These are phyloP conservation scores for Metschnikowia anglica DNA, from an alignment of 805 yeast genomes.

Conservation along the genomic window DNA sequence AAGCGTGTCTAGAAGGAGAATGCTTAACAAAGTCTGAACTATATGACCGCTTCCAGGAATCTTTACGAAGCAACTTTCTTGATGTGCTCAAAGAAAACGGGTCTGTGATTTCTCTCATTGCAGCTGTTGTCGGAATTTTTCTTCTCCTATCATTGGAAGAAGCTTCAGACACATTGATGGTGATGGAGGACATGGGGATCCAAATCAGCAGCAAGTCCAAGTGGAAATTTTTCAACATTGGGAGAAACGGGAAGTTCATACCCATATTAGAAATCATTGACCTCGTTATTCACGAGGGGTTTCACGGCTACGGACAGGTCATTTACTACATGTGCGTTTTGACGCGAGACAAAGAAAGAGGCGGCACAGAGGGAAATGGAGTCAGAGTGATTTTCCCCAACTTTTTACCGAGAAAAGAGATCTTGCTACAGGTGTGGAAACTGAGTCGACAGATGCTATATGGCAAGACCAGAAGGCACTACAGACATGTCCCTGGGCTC, in stretches of 20 bases:
- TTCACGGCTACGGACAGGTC: slow-evolving; percentile 62
- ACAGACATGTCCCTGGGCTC: slow-evolving; percentile 22
- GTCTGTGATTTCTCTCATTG: not conserved
- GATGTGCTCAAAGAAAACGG: not conserved
- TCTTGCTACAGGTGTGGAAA: slow-evolving; percentile 40
- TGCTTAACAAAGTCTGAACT: not conserved
- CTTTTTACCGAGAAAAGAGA: slow-evolving; percentile 42
- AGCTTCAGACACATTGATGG: slow-evolving; percentile 43
- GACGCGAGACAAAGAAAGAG: slow-evolving; percentile 33
- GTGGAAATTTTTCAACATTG: slow-evolving; percentile 17
- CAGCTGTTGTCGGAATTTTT: slow-evolving; percentile 8
- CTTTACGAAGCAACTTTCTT: not conserved
- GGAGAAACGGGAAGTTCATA: slow-evolving; percentile 43
- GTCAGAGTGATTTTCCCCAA: slow-evolving; percentile 42
- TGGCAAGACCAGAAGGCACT: slow-evolving; percentile 19
- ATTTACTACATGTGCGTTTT: slow-evolving; percentile 62
- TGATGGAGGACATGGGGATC: slow-evolving; percentile 47
- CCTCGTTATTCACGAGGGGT: slow-evolving; percentile 73
- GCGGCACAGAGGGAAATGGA: slow-evolving; percentile 19
- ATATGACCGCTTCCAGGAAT: not conserved
- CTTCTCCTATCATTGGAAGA: slow-evolving; percentile 30
- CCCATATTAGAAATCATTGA: slow-evolving; percentile 60
- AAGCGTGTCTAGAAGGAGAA: not conserved
- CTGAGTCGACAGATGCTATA: slow-evolving; percentile 39
- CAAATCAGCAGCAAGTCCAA: slow-evolving; percentile 36